Base-by-base conservation (phyloP, 371 early-diverging fungal species). In the Mortierella sp. region DNA sequence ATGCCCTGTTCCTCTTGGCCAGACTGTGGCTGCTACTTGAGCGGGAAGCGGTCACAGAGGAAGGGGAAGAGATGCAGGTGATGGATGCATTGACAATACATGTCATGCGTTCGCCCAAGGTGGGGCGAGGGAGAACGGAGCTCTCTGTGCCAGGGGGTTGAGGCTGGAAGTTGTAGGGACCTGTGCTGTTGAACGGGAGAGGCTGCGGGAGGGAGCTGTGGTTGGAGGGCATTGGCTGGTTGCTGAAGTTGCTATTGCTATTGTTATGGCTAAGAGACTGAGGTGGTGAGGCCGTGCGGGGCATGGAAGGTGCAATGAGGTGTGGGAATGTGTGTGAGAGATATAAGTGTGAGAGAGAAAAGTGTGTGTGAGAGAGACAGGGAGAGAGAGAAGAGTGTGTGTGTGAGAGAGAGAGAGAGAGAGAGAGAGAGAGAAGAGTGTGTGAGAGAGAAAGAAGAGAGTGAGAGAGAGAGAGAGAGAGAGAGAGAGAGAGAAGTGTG, bases 11-110 rank as follows among this genome's bases (percentile, higher is more conserved):
- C 29, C 78, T 60, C 54, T 63, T 78, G 27, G 55, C 49, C 72
- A 44, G 58, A 71, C 71, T 70, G 71, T 49, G 32, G 74, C 16
- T 63, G 72, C 68, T 75, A 63, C 68, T 70, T 51, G 60, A 72
- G 54, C 76, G 71, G 27, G 82, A 82, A 70, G 63, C 56, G 73
- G 82, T 71, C 70, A 70, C 75, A 54, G 74, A 71, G 68, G 41
- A 41, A n/a, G 51, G 71, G n/a, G 35, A 14, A 16, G 78, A 51
- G 55, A 91, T 89, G 44, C 89, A 90, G 27, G 92, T 92, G 65
- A 93, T 83, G n/a, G 93, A 92, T 3, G 93, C 92, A 75, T 92
- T 93, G 16, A 94, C 93, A 41, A 94, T 89, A 21, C 93, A 90
- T 41, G 90, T 90, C 70, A 92, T 87, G 18, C 89, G 84, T 74